A percentile compares a stretch with the other conserved stretches of the same genome.
These are phyloP conservation scores for Mycena rosella DNA, from an alignment of 768 basidiomycete genomes.

Conservation along the genomic window DNA sequence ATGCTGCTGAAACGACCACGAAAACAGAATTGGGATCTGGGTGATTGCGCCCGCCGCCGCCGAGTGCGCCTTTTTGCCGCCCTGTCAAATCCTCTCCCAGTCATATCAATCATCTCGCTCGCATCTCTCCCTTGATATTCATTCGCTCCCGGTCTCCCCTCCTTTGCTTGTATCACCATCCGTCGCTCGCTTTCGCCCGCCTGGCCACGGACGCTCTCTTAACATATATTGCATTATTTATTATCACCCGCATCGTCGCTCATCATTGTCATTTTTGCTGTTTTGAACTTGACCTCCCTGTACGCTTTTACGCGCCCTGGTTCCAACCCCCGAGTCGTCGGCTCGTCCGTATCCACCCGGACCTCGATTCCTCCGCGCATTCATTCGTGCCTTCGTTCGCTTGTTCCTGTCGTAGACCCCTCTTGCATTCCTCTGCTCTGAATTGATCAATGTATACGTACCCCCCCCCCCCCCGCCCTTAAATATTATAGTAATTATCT, in stretches of 20 bases:
- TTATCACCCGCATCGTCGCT: slow-evolving; percentile 30
- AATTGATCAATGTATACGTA: slow-evolving; percentile 31
- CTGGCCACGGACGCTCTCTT: slow-evolving; percentile 8
- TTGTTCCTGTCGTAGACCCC: slow-evolving; percentile 24
- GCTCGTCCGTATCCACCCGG: background rate
- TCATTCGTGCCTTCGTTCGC: slow-evolving; percentile 9
- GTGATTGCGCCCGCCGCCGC: slow-evolving; percentile 14
- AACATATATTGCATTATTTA: slow-evolving; percentile 31
- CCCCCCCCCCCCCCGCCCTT: too few relatives aligned
- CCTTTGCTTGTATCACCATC: background rate
- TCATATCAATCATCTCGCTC: slow-evolving; percentile 3
- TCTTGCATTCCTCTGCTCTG: slow-evolving; percentile 29
- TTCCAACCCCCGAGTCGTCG: background rate
- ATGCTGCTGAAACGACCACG: slow-evolving; percentile 27
- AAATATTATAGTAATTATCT: slow-evolving; percentile 35
- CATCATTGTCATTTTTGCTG: slow-evolving; percentile 32
- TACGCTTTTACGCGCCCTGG: background rate
- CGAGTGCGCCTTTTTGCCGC: background rate
- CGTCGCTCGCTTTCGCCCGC: slow-evolving; percentile 1
- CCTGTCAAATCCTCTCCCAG: background rate
- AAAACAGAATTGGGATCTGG: slow-evolving; percentile 9
- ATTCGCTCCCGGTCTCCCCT: background rate
- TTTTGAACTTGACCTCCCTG: slow-evolving; percentile 11
- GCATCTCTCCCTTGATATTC: background rate
- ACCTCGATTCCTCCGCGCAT: background rate